Evolutionary conservation across 306 rosid genomes (phyloP).

Genomic region (Cyclanthera cordifolia): DNA sequence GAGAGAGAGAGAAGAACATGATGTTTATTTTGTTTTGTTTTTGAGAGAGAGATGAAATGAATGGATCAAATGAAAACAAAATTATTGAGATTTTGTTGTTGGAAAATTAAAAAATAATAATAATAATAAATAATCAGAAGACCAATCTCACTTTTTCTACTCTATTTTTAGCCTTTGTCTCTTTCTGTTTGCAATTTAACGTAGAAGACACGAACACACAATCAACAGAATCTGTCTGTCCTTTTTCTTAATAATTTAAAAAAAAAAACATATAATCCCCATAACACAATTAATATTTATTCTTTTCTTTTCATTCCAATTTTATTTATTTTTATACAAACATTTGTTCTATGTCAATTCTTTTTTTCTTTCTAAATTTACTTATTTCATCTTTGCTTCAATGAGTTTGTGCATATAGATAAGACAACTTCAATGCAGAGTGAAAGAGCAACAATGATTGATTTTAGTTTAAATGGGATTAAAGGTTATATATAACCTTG

Average conservation of each 20-base stretch:
- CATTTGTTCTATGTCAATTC: too few species aligned
- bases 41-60: neutral
- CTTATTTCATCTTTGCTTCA: too few species aligned
- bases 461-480: too few species aligned
- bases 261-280: neutral
- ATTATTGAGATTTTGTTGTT: slow-evolving; percentile 55
- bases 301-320: too few species aligned
- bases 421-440: too few species aligned
- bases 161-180: slow-evolving; percentile 40
- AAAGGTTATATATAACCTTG: too few species aligned
- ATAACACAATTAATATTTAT: too few species aligned
- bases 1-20: neutral
- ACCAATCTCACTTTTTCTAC: slow-evolving; percentile 23
- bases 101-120: slow-evolving; percentile 21
- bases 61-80: slow-evolving; percentile 19
- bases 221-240: neutral
- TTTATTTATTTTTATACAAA: too few species aligned
- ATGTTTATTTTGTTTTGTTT: slow-evolving; percentile 4
- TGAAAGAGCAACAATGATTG: too few species aligned
- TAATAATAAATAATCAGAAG: too few species aligned
- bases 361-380: too few species aligned
- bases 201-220: neutral
- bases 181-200: slow-evolving; percentile 9
- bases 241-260: neutral
- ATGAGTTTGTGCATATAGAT: too few species aligned